Evolutionary conservation across 345 rosid genomes (phyloP).

Genomic region (Gossypium raimondii): DNA sequence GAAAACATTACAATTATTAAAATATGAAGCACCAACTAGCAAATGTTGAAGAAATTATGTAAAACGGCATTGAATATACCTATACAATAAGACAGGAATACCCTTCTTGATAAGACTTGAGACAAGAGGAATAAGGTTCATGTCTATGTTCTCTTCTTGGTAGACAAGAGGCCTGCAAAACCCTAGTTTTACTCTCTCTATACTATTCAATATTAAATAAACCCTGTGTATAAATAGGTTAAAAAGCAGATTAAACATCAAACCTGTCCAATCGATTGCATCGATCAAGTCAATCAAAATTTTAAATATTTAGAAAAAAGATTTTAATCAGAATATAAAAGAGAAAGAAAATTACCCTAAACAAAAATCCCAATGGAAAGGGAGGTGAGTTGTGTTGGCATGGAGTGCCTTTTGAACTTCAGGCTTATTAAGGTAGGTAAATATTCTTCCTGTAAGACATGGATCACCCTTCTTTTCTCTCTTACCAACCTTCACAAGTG

Average conservation of each 20-base stretch:
- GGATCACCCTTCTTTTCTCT: constrained; percentile 22
- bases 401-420: constrained; percentile 38
- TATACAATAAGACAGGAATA: background rate
- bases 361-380: constrained; percentile 33
- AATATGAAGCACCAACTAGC: background rate
- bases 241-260: background rate
- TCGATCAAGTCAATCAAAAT: too few species aligned
- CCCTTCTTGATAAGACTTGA: background rate
- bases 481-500: constrained; percentile 16
- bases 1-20: background rate
- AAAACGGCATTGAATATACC: background rate
- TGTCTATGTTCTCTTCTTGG: constrained; percentile 6
- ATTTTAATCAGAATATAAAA: background rate
- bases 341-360: constrained; percentile 23
- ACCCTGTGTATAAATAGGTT: background rate
- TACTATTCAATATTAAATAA: background rate
- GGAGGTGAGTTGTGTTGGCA: constrained; percentile 40
- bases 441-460: constrained; percentile 27
- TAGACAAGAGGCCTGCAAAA: constrained; percentile 33
- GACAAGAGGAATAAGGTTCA: constrained; percentile 2
- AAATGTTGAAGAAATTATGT: background rate
- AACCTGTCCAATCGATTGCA: too few species aligned
- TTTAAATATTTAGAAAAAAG: too few species aligned
- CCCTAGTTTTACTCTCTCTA: background rate
- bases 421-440: constrained; percentile 28